These are phyloP conservation scores for Neurospora discreta DNA, from an alignment of 495 filamentous ascomycete genomes.

Conservation along the genomic window DNA sequence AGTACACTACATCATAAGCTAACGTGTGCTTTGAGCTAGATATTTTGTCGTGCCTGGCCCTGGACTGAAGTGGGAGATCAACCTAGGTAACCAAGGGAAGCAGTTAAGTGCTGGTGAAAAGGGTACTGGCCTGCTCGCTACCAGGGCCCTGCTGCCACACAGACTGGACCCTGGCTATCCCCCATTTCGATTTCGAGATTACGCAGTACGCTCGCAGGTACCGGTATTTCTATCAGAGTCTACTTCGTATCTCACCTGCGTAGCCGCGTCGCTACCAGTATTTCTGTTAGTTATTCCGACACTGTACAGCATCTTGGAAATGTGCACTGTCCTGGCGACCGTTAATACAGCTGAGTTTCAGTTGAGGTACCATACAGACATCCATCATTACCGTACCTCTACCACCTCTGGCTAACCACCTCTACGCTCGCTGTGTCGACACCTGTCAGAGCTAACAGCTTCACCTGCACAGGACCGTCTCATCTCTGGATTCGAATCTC, in stretches of 20 bases:
- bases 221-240: neutral
- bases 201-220: neutral
- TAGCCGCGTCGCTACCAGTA: neutral
- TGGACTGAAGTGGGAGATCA: neutral
- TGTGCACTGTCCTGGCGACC: neutral
- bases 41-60: neutral
- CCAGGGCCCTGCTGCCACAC: neutral
- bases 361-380: constrained; percentile 1
- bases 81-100: too few relatives aligned
- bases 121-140: neutral
- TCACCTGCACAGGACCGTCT: neutral
- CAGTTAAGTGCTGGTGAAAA: neutral
- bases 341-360: neutral
- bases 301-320: neutral
- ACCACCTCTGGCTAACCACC: neutral
- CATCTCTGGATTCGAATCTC: neutral
- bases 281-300: neutral
- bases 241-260: neutral
- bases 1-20: neutral
- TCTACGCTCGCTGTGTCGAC: neutral
- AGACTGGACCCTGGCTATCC: neutral
- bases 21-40: neutral
- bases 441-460: neutral
- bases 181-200: neutral
- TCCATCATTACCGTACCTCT: neutral